These are phyloP conservation scores for Amanita polypyramis DNA, from an alignment of 768 basidiomycete genomes.

Conservation along the genomic window DNA sequence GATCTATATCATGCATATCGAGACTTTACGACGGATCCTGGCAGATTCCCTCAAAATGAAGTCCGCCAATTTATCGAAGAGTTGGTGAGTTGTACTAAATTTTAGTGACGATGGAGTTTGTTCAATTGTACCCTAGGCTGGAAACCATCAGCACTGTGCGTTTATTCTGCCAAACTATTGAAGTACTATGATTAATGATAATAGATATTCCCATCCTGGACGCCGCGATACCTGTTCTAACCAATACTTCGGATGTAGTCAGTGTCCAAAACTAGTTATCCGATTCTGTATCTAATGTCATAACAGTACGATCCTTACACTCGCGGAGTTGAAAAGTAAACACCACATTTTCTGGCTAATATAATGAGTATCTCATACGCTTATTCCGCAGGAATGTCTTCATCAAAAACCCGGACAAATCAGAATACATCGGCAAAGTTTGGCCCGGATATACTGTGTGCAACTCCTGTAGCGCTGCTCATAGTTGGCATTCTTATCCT, in stretches of 20 bases:
- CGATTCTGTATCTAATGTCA: background rate
- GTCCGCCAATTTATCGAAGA: slow-evolving; percentile 42
- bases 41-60: slow-evolving; percentile 46
- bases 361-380: slow-evolving; percentile 1
- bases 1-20: slow-evolving; percentile 61
- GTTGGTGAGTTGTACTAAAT: slow-evolving; percentile 31
- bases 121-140: slow-evolving; percentile 7
- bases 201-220: slow-evolving; percentile 65
- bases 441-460: slow-evolving; percentile 69
- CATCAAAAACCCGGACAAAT: slow-evolving; percentile 66
- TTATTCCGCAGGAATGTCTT: slow-evolving; percentile 42
- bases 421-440: slow-evolving; percentile 63
- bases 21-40: slow-evolving; percentile 62
- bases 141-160: slow-evolving; percentile 39
- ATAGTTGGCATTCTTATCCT: background rate
- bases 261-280: slow-evolving; percentile 13
- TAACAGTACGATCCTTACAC: slow-evolving; percentile 58
- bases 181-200: background rate
- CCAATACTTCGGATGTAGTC: slow-evolving; percentile 54
- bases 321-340: slow-evolving; percentile 45
- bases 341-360: slow-evolving; percentile 6
- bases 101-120: slow-evolving; percentile 15
- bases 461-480: background rate
- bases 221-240: slow-evolving; percentile 44
- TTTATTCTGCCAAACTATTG: background rate